These are phyloP conservation scores for Arthrobotrys conoides DNA, from an alignment of 2,329 filamentous ascomycete genomes.

Conservation along the genomic window DNA sequence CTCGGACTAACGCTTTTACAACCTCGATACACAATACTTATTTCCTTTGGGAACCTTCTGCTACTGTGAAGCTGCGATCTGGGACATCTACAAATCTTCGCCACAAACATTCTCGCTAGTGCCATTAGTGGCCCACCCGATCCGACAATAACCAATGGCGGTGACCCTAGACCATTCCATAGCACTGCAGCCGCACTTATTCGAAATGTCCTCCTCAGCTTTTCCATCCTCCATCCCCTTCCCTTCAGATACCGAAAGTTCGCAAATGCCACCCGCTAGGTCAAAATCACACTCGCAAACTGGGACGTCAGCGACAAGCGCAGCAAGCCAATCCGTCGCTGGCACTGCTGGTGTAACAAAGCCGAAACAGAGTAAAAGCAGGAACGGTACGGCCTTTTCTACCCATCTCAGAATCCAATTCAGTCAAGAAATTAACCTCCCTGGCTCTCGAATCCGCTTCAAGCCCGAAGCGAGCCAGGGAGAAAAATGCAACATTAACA, in stretches of 20 bases:
- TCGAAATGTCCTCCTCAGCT: constrained; percentile 56
- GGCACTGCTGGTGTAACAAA: constrained; percentile 68
- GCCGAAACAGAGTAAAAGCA: constrained; percentile 81
- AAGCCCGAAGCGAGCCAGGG: constrained; percentile 33
- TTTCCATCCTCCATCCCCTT: constrained; percentile 53
- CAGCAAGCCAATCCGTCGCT: constrained; percentile 38
- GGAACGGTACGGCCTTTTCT: constrained; percentile 74
- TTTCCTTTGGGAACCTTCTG: not conserved
- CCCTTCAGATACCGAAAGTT: constrained; percentile 40
- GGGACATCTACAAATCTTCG: constrained; percentile 13
- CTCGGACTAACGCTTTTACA: not conserved
- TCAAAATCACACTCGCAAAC: constrained; percentile 50
- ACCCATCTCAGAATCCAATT: constrained; percentile 25
- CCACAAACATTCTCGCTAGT: constrained; percentile 37
- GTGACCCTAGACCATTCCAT: constrained; percentile 51
- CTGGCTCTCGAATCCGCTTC: constrained; percentile 18
- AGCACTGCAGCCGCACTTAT: constrained; percentile 57
- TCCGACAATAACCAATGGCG: constrained; percentile 50
- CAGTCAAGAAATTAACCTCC: constrained; percentile 19
- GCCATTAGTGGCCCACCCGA: constrained; percentile 37
- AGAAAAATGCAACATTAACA: constrained; percentile 50
- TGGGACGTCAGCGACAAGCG: constrained; percentile 32
- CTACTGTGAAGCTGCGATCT: not conserved
- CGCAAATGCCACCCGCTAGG: constrained; percentile 55
- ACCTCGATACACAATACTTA: not conserved